These are phyloP conservation scores for Pholiota molesta DNA, from an alignment of 768 basidiomycete genomes.

Conservation along the genomic window DNA sequence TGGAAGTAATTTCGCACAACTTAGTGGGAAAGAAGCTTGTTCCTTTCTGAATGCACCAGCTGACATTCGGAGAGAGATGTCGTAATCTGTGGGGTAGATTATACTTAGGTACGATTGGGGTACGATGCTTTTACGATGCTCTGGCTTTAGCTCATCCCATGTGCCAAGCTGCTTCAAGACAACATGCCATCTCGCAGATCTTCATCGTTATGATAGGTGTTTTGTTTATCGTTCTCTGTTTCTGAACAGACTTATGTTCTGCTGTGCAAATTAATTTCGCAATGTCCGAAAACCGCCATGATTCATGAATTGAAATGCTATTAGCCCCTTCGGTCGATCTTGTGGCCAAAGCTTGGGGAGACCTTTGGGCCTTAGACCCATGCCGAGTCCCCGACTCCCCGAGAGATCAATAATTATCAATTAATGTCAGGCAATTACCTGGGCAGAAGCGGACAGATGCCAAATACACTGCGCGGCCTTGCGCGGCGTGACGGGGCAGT, in stretches of 20 bases:
- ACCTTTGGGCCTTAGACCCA: neutral
- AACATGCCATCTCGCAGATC: no score
- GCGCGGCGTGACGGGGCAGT: neutral
- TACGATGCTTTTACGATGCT: no score
- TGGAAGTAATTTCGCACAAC: neutral
- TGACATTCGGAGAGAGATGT: neutral
- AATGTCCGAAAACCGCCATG: neutral
- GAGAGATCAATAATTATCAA: neutral
- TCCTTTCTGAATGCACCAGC: neutral
- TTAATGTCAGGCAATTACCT: neutral
- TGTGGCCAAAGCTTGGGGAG: neutral
- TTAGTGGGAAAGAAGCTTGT: neutral
- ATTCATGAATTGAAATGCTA: neutral
- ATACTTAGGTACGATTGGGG: no score
- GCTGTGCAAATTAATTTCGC: neutral
- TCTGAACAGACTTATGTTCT: neutral
- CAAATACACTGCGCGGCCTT: neutral
- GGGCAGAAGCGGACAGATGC: neutral
- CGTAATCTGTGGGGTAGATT: neutral
- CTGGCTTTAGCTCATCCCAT: neutral
- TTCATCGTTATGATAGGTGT: no score
- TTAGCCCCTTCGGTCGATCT: neutral
- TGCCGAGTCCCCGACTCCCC: no score
- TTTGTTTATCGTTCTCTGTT: neutral
- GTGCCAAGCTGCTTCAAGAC: neutral